phyloP scores from a whole-genome alignment of 2,329 filamentous ascomycete species.

The Emmonsiellopsis sp. region DNA sequence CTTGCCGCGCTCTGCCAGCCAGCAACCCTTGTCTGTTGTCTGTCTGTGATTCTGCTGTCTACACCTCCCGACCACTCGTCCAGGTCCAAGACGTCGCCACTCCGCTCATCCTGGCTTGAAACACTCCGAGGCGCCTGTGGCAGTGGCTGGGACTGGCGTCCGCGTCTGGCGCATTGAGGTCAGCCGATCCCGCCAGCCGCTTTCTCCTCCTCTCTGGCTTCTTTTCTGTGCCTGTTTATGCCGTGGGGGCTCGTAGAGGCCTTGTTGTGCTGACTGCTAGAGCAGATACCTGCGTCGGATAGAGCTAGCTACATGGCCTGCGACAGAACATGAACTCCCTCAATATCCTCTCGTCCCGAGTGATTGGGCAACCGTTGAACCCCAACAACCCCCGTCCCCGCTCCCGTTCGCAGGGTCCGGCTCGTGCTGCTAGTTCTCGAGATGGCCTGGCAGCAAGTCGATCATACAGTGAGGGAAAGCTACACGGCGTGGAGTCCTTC shows the following conservation, averaged over 20 bases:
- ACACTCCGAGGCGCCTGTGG: background rate
- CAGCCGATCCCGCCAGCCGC: constrained; percentile 13
- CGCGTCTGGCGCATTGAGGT: constrained; percentile 32
- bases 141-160: constrained; percentile 19
- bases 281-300: constrained; percentile 27
- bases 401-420: constrained; percentile 45
- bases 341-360: constrained; percentile 83
- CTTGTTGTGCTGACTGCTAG: background rate
- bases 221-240: background rate
- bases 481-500: constrained; percentile 22
- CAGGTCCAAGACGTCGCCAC: background rate
- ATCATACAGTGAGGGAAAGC: constrained; percentile 35
- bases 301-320: constrained; percentile 37
- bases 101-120: background rate
- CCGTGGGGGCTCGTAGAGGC: background rate
- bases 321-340: constrained; percentile 82
- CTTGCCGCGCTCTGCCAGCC: too few relatives aligned
- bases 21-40: too few relatives aligned
- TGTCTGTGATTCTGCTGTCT: too few relatives aligned
- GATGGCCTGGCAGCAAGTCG: constrained; percentile 29
- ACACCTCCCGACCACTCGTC: too few relatives aligned
- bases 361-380: constrained; percentile 53
- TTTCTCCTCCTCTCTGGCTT: constrained; percentile 3
- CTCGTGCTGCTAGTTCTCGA: constrained; percentile 23
- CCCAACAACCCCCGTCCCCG: constrained; percentile 44